Evolutionary conservation across 2,329 filamentous ascomycete species (phyloP).

Genomic region (Stachybotrys echinatus): DNA sequence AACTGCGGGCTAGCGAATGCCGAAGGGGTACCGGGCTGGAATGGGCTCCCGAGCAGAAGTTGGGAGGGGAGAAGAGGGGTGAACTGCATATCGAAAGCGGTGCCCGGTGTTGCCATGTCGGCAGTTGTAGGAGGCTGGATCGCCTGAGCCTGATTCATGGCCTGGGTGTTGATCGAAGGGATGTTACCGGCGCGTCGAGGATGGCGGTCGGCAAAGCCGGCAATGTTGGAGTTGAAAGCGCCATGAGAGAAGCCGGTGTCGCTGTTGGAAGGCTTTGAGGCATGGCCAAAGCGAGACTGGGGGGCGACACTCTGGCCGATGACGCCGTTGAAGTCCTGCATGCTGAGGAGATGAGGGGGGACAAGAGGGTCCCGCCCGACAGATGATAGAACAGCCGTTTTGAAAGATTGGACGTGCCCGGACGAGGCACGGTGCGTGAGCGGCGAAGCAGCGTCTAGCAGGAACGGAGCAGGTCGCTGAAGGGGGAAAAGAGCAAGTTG

Average conservation of each 20-base stretch:
- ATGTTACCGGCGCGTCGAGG: slow-evolving; percentile 73
- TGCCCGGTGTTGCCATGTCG: slow-evolving; percentile 82
- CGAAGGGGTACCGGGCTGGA: slow-evolving; percentile 89
- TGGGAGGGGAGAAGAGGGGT: slow-evolving; percentile 93
- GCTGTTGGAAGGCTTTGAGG: slow-evolving; percentile 75
- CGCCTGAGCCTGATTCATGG: slow-evolving; percentile 41
- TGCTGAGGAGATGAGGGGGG: slow-evolving; percentile 81
- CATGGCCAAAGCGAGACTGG: slow-evolving; percentile 64
- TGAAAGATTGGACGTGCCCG: slow-evolving; percentile 58
- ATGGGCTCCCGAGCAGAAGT: slow-evolving; percentile 89
- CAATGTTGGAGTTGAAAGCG: slow-evolving; percentile 82
- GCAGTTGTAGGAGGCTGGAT: slow-evolving; percentile 40
- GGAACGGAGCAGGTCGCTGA: neutral
- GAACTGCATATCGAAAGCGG: slow-evolving; percentile 96
- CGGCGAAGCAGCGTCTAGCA: slow-evolving; percentile 2
- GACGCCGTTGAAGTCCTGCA: slow-evolving; percentile 78
- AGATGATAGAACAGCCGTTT: slow-evolving; percentile 77
- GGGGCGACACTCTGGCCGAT: slow-evolving; percentile 42
- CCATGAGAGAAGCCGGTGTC: slow-evolving; percentile 91
- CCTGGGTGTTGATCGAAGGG: slow-evolving; percentile 85
- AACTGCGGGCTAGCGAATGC: slow-evolving; percentile 91
- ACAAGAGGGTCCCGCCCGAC: slow-evolving; percentile 76
- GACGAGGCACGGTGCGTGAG: slow-evolving; percentile 13
- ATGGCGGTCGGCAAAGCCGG: slow-evolving; percentile 82
- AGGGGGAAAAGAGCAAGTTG: neutral